phyloP scores from a whole-genome alignment of 768 basidiomycete species.

The Podaxis sp. region DNA sequence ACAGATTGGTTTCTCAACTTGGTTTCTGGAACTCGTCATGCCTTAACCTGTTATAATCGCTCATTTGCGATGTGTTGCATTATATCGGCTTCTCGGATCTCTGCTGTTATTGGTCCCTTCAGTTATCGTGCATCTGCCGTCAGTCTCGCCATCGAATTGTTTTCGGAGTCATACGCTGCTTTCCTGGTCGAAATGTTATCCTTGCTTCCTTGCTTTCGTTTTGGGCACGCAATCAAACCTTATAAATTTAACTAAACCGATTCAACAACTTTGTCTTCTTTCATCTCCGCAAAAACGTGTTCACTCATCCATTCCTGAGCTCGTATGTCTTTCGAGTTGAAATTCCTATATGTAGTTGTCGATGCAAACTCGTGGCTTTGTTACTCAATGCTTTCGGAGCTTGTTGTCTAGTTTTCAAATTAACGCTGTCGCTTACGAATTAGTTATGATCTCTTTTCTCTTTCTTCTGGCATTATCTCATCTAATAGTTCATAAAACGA shows the following conservation, averaged over 20 bases:
- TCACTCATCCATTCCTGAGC: background rate
- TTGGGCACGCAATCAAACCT: background rate
- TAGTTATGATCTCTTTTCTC: background rate
- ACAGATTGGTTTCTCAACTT: background rate
- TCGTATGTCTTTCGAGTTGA: background rate
- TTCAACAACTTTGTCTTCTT: background rate
- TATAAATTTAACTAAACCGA: background rate
- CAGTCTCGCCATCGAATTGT: background rate
- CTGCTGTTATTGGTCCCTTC: background rate
- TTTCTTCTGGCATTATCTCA: background rate
- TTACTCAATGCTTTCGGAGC: background rate
- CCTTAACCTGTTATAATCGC: background rate
- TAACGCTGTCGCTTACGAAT: background rate
- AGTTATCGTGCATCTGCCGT: background rate
- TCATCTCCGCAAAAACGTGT: background rate
- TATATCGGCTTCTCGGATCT: background rate
- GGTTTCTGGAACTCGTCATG: background rate
- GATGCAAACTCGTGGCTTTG: background rate
- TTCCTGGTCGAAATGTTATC: background rate
- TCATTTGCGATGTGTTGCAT: constrained; percentile 1
- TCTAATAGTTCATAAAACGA: background rate
- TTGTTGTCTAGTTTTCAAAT: background rate
- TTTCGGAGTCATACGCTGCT: background rate
- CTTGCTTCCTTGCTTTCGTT: background rate
- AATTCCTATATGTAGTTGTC: background rate